Evolutionary conservation across 2,329 filamentous ascomycete genomes (phyloP).

Genomic region (Fusarium musae): DNA sequence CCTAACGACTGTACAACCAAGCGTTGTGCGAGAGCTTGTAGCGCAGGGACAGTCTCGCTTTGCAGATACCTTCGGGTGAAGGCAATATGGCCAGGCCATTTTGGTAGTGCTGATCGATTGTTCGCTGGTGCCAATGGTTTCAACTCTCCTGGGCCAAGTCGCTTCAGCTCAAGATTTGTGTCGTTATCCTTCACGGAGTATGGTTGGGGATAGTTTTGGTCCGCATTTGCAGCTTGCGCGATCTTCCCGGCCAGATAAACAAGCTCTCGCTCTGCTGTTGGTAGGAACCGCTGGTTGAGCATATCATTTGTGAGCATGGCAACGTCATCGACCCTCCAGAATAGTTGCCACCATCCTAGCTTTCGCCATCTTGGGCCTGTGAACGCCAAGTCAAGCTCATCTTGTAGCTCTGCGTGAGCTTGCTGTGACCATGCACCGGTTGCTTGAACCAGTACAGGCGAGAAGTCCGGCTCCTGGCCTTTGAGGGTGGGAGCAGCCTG

Average conservation of each 20-base stretch:
- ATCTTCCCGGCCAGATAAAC: slow-evolving; percentile 85
- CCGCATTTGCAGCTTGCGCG: slow-evolving; percentile 56
- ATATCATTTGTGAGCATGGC: slow-evolving; percentile 84
- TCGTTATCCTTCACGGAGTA: slow-evolving; percentile 28
- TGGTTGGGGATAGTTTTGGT: slow-evolving; percentile 52
- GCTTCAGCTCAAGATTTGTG: slow-evolving; percentile 17
- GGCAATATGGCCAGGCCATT: slow-evolving; percentile 81
- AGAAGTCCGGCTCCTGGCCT: slow-evolving; percentile 48
- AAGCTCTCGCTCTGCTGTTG: slow-evolving; percentile 80
- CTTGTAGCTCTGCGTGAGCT: slow-evolving; percentile 85
- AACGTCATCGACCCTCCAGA: slow-evolving; percentile 95
- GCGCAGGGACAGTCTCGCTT: slow-evolving; percentile 72
- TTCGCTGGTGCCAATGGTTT: slow-evolving; percentile 40
- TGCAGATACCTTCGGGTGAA: slow-evolving; percentile 74
- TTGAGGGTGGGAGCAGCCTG: slow-evolving; percentile 14
- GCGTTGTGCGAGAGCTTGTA: slow-evolving; percentile 78
- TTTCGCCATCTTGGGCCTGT: slow-evolving; percentile 80
- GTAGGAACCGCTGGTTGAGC: slow-evolving; percentile 79
- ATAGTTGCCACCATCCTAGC: slow-evolving; percentile 92
- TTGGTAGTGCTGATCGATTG: slow-evolving; percentile 47
- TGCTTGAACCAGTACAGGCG: slow-evolving; percentile 63
- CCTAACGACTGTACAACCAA: slow-evolving; percentile 80
- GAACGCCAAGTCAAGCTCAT: slow-evolving; percentile 82
- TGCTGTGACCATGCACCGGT: slow-evolving; percentile 80
- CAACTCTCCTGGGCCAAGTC: slow-evolving; percentile 42